Base-by-base conservation (phyloP, 1,284 basidiomycete genomes). In the Tilletiopsis washingtonensis region DNA sequence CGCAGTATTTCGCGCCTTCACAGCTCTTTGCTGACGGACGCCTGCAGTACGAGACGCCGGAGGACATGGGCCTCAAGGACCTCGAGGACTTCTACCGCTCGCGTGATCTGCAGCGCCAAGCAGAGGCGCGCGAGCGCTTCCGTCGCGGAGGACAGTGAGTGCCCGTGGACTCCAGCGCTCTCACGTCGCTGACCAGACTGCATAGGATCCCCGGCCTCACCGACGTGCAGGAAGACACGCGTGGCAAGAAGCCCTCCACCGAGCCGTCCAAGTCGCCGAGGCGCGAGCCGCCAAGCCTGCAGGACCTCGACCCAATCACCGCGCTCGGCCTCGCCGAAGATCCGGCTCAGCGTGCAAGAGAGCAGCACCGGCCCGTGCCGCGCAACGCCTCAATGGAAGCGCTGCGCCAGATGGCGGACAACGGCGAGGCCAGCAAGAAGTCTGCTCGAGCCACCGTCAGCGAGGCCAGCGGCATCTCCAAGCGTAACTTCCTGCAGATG, bases 31-130 rank as follows among this genome's bases (percentile, higher is more conserved):
- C n/a, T n/a, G n/a, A n/a, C n/a, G n/a, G n/a, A n/a, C n/a, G n/a
- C n/a, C n/a, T n/a, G n/a, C 41, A 38, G 14, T 34, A 7, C 40
- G 29, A 48, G 24, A 48, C 27, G 19, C 47, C 36, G 14, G 19
- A 42, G 15, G 47, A 48, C 20, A 48, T 48, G 47, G 19, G 23
- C 14, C 25, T 48, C 6, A 17, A n/a, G 21, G 47, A 48, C 15
- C 37, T 48, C 27, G 47, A 48, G 26, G 29, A 6, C 15, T 48
- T 42, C 47, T 48, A 48, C 47, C 38, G 47, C 9, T 27, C 15
- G 6, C 39, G 40, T 9, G 29, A 48, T 29, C 47, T 23, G 20
- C 14, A 48, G 38, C 24, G 42, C 19, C 11, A 12, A 21, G 12
- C 5, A 12, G 42, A 43, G 26, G 12, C 14, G 24, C 24, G 26